These are phyloP conservation scores for Salix caprea DNA, from an alignment of 345 rosid genomes.

Conservation along the genomic window DNA sequence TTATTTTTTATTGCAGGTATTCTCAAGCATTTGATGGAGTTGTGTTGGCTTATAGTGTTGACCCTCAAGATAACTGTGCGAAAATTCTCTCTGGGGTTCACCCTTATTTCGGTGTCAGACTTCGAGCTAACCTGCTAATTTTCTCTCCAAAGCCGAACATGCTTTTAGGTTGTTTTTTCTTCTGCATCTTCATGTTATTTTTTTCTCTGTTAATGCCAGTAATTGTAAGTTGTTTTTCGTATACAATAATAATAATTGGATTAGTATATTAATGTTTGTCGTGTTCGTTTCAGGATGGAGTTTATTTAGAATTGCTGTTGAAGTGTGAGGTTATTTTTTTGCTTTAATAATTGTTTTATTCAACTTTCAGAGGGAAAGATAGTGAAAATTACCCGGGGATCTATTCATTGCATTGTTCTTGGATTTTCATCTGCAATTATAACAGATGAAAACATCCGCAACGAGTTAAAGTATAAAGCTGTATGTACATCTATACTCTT, in stretches of 20 bases:
- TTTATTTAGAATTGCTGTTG: conserved; percentile 1
- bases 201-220: neutral
- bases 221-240: neutral
- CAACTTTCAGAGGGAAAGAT: conserved; percentile 64
- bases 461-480: conserved; percentile 54
- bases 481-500: conserved; percentile 27
- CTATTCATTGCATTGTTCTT: conserved; percentile 70
- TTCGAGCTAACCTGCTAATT: conserved; percentile 52
- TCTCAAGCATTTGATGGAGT: conserved; percentile 65
- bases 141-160: conserved; percentile 73
- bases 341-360: neutral
- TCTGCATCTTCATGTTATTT: neutral
- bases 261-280: neutral
- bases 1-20: conserved; percentile 40
- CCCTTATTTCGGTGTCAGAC: conserved; percentile 59
- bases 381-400: conserved; percentile 58
- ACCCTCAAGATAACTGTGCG: conserved; percentile 39
- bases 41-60: conserved; percentile 63
- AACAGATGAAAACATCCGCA: conserved; percentile 54
- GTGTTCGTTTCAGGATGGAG: neutral
- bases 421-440: conserved; percentile 78
- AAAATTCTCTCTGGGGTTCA: conserved; percentile 61
- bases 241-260: too few relatives aligned
- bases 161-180: conserved; percentile 49
- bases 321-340: neutral